Evolutionary conservation across 306 rosid genomes (phyloP).

Genomic region (peach (Prunus persica)): DNA sequence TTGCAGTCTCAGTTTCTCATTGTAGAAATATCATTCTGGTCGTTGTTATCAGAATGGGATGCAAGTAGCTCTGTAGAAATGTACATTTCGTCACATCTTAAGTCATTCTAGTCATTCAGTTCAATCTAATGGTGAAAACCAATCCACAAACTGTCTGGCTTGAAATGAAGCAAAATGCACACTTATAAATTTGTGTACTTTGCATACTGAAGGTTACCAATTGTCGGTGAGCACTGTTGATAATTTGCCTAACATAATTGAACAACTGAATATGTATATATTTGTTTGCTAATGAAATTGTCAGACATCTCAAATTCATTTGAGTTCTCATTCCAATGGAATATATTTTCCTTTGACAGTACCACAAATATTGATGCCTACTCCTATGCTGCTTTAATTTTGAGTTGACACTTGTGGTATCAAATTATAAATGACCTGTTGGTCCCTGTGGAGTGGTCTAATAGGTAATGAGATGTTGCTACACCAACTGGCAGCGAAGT

Average conservation of each 20-base stretch:
- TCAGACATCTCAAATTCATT: constrained; percentile 3
- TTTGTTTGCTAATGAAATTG: not conserved
- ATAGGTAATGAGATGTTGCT: constrained; percentile 60
- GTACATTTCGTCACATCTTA: not conserved
- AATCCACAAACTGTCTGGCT: not conserved
- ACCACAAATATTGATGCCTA: constrained; percentile 34
- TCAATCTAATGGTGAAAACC: not conserved
- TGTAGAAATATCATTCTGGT: not conserved
- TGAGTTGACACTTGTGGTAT: constrained; percentile 21
- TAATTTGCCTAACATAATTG: not conserved
- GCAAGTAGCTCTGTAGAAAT: not conserved
- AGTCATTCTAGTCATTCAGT: not conserved
- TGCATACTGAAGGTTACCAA: not conserved
- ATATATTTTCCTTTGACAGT: constrained; percentile 20
- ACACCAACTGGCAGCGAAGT: constrained; percentile 61
- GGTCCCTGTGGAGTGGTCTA: constrained; percentile 18
- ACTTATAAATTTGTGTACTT: not conserved
- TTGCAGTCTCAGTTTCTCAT: not conserved
- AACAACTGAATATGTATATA: not conserved
- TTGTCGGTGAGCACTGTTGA: not conserved
- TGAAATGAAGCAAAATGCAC: not conserved
- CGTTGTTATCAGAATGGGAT: not conserved
- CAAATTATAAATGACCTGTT: constrained; percentile 24
- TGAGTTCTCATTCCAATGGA: constrained; percentile 15
- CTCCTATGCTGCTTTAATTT: constrained; percentile 25